Evolutionary conservation across 192 early-diverging fungal species (phyloP), one percentile per base, ranked within the genome.

Genomic region (Haplosporangium gracile): DNA sequence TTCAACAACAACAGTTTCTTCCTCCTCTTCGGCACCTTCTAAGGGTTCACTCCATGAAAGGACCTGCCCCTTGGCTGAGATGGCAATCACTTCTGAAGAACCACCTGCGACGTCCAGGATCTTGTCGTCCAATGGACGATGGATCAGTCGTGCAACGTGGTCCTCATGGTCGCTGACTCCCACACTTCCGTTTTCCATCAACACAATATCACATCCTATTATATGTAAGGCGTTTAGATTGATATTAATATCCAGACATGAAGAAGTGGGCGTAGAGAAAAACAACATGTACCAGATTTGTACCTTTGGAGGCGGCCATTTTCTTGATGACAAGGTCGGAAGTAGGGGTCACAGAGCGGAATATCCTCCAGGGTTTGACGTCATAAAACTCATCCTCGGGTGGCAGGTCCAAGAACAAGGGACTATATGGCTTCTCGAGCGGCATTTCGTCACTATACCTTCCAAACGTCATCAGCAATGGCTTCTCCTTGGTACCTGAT

Each of bases 131-230:
- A 86, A 26, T 34, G 78, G 79, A 15, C 79, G 77, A 49, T 86
- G 84, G 49, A 86, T 86, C 63, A 86, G n/a, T 39, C 84, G 84
- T 51, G 84, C 84, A 39, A 86, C 84, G 70, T 76, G 84, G 57
- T 86, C 84, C 63, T 86, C 84, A 49, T 86, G 84, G 53, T 86
- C 84, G 24, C 84, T 86, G n/a, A 86, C 68, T 26, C 84, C 84
- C 68, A 86, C 72, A 53, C 76, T 81, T 4, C 84, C 84, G 36
- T 81, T 81, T 26, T 86, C 84, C 84, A 86, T 86, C 40, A 86
- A 68, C 2, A 86, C 79, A 71, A 86, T 81, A 65, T 86, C 84
- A 39, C 84, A 86, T 38, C 84, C 84, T 83, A 75, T 13, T 1
- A 47, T 1, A 55, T 45, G 6, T 0, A 29, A 16, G 39, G 4